Evolutionary conservation across 306 rosid genomes (phyloP), one percentile per base, ranked within the genome.

Genomic region (Astragalus membranaceus): DNA sequence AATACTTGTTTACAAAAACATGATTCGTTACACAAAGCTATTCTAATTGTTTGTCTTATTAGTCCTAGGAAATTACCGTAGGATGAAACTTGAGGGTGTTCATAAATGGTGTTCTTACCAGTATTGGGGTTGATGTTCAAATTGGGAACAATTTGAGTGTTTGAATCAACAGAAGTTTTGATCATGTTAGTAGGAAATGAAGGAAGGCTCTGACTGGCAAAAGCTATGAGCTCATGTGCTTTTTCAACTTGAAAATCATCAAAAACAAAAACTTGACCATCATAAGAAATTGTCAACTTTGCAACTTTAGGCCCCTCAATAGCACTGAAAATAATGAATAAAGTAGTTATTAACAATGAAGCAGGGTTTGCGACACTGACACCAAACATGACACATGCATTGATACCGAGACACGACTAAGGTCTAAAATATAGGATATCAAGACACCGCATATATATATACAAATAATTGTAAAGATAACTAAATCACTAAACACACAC

Each of bases 271-370:
- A 94, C 97, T 84, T 85, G 94, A 6, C 98, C 98, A 2, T 10
- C 85, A 52, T 94, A 94, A 39, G 90, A 90, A 71, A 94, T 87
- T 10, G 98, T 94, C 96, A 94, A 72, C 14, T 84, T 97, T 20
- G 88, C 75, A 46, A 69, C 60, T 47, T 84, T 85, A 10, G 83
- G 57, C 65, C 70, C 87, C 57, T 82, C 82, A 46, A 43, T 71
- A 37, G 61, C 84, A 77, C 96, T 92, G 88, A 2, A 49, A 42
- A 80, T 11, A 39, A 78, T 32, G 14, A 75, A 70, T 3, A 26
- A 20, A 70, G 73, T 7, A 20, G 23, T 20, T 2, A 20, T 20
- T 20, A 2, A 0, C 23, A 0, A 20, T 20, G 23, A 20, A 20
- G 23, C 23, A 20, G 1, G 2, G 23, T 20, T 20, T 20, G 1